phyloP scores from a whole-genome alignment of 371 early-diverging fungal genomes.

The Rhizomucor pusillus region DNA sequence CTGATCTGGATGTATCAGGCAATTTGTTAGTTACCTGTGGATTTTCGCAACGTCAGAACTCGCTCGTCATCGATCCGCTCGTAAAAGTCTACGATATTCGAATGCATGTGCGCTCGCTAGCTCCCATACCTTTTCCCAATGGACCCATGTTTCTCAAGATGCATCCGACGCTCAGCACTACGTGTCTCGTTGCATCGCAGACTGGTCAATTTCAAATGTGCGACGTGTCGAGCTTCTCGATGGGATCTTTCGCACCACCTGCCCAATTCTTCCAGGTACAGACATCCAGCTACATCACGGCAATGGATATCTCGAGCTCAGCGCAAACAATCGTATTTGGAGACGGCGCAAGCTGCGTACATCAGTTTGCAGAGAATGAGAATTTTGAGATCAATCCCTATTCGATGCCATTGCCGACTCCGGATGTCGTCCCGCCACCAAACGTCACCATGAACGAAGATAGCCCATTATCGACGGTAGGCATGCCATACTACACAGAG shows the following conservation, averaged over 20 bases:
- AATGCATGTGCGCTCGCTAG: conserved; percentile 62
- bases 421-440: conserved; percentile 49
- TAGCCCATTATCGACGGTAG: conserved; percentile 74
- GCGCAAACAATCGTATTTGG: conserved; percentile 75
- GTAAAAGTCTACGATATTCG: conserved; percentile 86
- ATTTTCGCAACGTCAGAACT: conserved; percentile 67
- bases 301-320: conserved; percentile 72
- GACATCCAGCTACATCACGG: conserved; percentile 60
- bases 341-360: conserved; percentile 65
- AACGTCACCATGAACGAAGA: conserved; percentile 55
- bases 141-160: conserved; percentile 71
- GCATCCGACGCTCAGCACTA: conserved; percentile 71
- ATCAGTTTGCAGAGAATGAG: conserved; percentile 67
- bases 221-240: conserved; percentile 60
- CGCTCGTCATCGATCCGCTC: conserved; percentile 68
- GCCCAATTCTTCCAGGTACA: conserved; percentile 71
- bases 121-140: conserved; percentile 71
- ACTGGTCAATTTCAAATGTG: conserved; percentile 75
- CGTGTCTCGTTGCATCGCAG: conserved; percentile 66
- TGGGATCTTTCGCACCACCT: conserved; percentile 47
- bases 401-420: conserved; percentile 63
- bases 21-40: conserved; percentile 78
- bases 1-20: conserved; percentile 75
- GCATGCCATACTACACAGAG: conserved; percentile 79
- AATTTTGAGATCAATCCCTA: conserved; percentile 66